Evolutionary conservation across 257 asterid species (phyloP).

Genomic region (Primulina huaijiensis): DNA sequence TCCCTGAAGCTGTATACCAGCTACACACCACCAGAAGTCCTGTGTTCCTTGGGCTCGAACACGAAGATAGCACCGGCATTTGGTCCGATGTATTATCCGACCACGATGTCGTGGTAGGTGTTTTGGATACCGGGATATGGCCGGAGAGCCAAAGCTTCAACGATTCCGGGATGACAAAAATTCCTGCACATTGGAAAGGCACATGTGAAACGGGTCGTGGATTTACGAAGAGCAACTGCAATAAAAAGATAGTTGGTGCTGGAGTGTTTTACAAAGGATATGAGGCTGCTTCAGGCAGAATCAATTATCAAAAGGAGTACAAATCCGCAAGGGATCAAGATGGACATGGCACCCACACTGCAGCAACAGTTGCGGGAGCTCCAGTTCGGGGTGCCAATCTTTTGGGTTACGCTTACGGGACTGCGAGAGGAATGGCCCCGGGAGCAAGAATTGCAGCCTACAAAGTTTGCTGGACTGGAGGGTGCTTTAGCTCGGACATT

Average conservation of each 20-base stretch:
- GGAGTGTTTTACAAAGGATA: slow-evolving; percentile 65
- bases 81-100: slow-evolving; percentile 30
- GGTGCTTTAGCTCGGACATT: slow-evolving; percentile 90
- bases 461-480: slow-evolving; percentile 92
- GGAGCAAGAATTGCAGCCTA: slow-evolving; percentile 84
- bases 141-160: slow-evolving; percentile 93
- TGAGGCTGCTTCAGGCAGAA: slow-evolving; percentile 78
- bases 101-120: slow-evolving; percentile 69
- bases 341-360: slow-evolving; percentile 96
- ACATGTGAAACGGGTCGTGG: slow-evolving; percentile 69
- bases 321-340: slow-evolving; percentile 87
- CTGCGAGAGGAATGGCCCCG: slow-evolving; percentile 86
- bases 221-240: slow-evolving; percentile 57
- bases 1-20: slow-evolving; percentile 59
- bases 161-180: slow-evolving; percentile 53
- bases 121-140: slow-evolving; percentile 90
- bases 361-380: slow-evolving; percentile 71
- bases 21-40: slow-evolving; percentile 96
- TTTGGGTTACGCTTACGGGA: slow-evolving; percentile 80
- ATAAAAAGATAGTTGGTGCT: slow-evolving; percentile 79
- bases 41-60: slow-evolving; percentile 65
- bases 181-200: slow-evolving; percentile 75
- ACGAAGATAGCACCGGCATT: slow-evolving; percentile 33
- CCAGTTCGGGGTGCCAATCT: slow-evolving; percentile 70
- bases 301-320: slow-evolving; percentile 60